These are phyloP conservation scores for Colletotrichum cereale DNA, from an alignment of 2,329 filamentous ascomycete genomes.

Conservation along the genomic window DNA sequence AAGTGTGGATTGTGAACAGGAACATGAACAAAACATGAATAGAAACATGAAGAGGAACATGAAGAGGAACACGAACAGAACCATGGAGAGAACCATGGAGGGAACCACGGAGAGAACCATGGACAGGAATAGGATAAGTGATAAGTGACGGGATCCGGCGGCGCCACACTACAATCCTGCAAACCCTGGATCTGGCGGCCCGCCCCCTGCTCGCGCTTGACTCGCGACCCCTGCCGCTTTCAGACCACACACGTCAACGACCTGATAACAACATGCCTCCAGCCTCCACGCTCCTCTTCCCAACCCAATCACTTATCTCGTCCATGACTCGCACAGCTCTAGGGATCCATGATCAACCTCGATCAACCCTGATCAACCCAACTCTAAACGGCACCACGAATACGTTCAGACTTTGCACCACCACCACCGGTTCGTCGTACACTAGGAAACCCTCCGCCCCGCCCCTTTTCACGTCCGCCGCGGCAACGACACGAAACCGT, in stretches of 20 bases:
- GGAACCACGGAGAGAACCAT: no score
- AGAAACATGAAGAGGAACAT: no score
- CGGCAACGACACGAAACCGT: slow-evolving; percentile 35
- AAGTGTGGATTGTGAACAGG: no score
- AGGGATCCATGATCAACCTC: not conserved
- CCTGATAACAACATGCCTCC: not conserved
- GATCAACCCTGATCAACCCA: not conserved
- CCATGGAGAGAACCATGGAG: no score
- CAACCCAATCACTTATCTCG: not conserved
- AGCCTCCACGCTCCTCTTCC: slow-evolving; percentile 3
- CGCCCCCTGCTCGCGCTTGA: slow-evolving; percentile 30
- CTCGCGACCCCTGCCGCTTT: slow-evolving; percentile 21
- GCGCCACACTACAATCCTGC: slow-evolving; percentile 8
- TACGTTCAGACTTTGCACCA: not conserved
- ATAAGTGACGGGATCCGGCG: not conserved
- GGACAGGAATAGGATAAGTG: no score
- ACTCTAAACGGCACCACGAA: slow-evolving; percentile 2
- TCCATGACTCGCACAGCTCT: slow-evolving; percentile 28
- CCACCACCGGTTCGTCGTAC: no score
- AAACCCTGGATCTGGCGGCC: slow-evolving; percentile 21
- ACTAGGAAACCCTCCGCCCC: no score
- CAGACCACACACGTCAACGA: slow-evolving; percentile 18
- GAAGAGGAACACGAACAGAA: no score
- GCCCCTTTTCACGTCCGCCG: slow-evolving; percentile 11
- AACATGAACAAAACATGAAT: not conserved